These are phyloP conservation scores for Backusella liffmaniae DNA, from an alignment of 192 early-diverging fungal species.

Conservation along the genomic window DNA sequence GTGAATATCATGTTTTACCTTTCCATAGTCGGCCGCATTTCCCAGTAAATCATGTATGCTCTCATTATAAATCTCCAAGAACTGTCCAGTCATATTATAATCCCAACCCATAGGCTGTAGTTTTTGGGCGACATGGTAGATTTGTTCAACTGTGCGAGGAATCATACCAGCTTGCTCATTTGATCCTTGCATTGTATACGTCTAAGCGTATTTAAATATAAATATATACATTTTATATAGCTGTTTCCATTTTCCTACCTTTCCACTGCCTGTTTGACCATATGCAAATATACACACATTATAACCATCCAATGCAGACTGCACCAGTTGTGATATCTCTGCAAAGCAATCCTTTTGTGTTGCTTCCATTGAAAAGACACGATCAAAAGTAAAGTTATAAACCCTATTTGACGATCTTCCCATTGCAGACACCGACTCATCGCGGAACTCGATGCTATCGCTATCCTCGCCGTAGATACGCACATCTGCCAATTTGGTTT, in stretches of 20 bases:
- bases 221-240: too few relatives aligned
- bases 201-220: constrained; percentile 20
- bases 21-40: constrained; percentile 35
- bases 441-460: constrained; percentile 74
- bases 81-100: constrained; percentile 87
- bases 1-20: constrained; percentile 82
- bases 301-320: constrained; percentile 94
- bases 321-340: constrained; percentile 95
- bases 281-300: constrained; percentile 97
- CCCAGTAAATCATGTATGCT: constrained; percentile 80
- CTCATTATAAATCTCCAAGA: constrained; percentile 97
- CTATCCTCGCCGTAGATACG: constrained; percentile 57
- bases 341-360: constrained; percentile 83
- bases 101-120: constrained; percentile 81
- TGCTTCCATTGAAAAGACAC: constrained; percentile 70
- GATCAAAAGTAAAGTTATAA: constrained; percentile 84
- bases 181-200: constrained; percentile 79
- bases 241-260: constrained; percentile 31
- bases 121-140: constrained; percentile 73
- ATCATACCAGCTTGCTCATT: constrained; percentile 78
- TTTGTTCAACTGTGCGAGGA: constrained; percentile 88
- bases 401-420: constrained; percentile 45
- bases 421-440: constrained; percentile 39
- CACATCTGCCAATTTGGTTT: constrained; percentile 29
- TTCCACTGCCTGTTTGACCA: constrained; percentile 95